These are phyloP conservation scores for Leptographium procerum DNA, from an alignment of 2,329 filamentous ascomycete genomes.

Conservation along the genomic window DNA sequence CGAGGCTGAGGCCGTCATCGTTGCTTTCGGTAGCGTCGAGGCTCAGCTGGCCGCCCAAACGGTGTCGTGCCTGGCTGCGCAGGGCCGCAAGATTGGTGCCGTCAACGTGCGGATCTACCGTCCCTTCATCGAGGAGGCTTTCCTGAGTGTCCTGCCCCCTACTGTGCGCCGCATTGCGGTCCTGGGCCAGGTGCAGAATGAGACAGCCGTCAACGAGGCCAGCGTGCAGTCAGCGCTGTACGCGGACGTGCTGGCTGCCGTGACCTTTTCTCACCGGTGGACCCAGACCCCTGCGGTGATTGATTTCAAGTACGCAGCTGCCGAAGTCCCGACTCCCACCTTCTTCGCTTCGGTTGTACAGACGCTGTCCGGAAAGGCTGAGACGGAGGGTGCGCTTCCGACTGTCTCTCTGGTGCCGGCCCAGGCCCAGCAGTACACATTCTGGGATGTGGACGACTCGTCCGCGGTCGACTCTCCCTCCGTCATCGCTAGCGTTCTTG, in stretches of 20 bases:
- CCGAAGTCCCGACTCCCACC: conserved; percentile 43
- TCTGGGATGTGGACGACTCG: conserved; percentile 84
- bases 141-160: conserved; percentile 68
- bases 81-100: conserved; percentile 71
- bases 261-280: conserved; percentile 62
- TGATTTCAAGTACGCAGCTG: conserved; percentile 83
- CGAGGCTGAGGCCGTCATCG: conserved; percentile 68
- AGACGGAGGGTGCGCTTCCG: conserved; percentile 24
- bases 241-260: conserved; percentile 77
- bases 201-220: conserved; percentile 60
- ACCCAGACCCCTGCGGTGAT: conserved; percentile 51
- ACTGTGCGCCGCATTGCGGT: conserved; percentile 69
- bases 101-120: conserved; percentile 89
- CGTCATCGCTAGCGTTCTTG: conserved; percentile 47
- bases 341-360: conserved; percentile 39
- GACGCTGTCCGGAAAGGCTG: conserved; percentile 33
- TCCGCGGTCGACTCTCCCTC: conserved; percentile 52
- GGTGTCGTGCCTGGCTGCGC: conserved; percentile 56
- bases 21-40: conserved; percentile 88
- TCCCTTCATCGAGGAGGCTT: conserved; percentile 89
- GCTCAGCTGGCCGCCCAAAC: conserved; percentile 77
- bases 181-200: conserved; percentile 74
- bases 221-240: conserved; percentile 78
- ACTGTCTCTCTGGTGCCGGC: conserved; percentile 25
- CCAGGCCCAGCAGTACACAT: conserved; percentile 70